Conservation (phyloP, 371 early-diverging fungal genomes). For the Conidiobolus incongruus region DNA sequence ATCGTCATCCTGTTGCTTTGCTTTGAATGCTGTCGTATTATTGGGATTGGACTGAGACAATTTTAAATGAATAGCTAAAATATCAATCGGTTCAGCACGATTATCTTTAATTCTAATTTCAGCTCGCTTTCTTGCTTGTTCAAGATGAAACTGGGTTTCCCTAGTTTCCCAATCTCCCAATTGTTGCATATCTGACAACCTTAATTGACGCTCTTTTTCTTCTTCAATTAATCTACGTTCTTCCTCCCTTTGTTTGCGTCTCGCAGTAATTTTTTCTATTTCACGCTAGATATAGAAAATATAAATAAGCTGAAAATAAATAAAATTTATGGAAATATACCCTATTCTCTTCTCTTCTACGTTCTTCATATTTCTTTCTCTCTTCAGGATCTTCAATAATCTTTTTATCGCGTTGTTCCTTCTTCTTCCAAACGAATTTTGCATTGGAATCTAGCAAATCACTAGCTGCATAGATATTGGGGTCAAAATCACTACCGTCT, state of each 20-base stretch:
- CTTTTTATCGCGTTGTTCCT: too few relatives aligned
- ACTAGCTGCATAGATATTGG: too few relatives aligned
- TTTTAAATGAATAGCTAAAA: constrained; percentile 72
- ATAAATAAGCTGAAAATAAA: too few relatives aligned
- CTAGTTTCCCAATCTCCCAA: constrained; percentile 89
- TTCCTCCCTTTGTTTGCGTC: constrained; percentile 56
- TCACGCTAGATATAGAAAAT: too few relatives aligned
- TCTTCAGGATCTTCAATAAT: too few relatives aligned
- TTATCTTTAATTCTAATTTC: constrained; percentile 71
- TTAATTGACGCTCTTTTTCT: constrained; percentile 38
- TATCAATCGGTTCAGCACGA: constrained; percentile 79
- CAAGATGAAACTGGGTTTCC: constrained; percentile 75
- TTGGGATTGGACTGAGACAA: too few relatives aligned
- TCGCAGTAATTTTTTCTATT: constrained; percentile 53
- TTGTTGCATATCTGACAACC: constrained; percentile 61
- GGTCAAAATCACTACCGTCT: too few relatives aligned
- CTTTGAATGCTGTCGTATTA: constrained; percentile 45
- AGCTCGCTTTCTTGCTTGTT: constrained; percentile 74
- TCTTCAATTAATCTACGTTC: constrained; percentile 63
- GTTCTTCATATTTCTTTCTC: too few relatives aligned
- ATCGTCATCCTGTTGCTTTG: constrained; percentile 28
- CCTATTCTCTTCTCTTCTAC: too few relatives aligned
- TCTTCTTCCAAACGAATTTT: too few relatives aligned
- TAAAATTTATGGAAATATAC: too few relatives aligned
- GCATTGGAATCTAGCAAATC: too few relatives aligned